Evolutionary conservation across 768 basidiomycete genomes (phyloP), one percentile per base, ranked within the genome.

Genomic region (Phaffia australis): DNA sequence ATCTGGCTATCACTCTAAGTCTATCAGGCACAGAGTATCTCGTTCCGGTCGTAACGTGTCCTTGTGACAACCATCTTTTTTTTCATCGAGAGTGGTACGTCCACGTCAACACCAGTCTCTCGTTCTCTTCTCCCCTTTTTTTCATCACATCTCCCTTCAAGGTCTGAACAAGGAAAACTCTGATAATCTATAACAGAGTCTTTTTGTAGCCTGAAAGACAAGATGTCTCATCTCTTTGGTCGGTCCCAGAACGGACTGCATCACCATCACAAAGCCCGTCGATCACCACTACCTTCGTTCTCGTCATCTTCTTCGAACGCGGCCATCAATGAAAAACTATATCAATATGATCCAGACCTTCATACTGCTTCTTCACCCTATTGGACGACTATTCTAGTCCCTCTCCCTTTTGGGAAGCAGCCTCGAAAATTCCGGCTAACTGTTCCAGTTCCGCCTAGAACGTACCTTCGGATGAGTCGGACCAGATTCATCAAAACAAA

Each of bases 361-460:
- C 35, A 42, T 42, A 76, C 76, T 54, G 79, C 81, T 64, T 81
- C 81, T 23, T 76, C 76, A 29, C 80, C 80, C 69, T 82, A 69
- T 78, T 72, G 68, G 78, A 71, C 71, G 75, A 71, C 83, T 61
- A 75, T 84, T 56, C 79, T 82, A 42, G 71, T 87, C 55, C 81
- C 81, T 49, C 69, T 88, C 51, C 80, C 83, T 56, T 80, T 88
- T 60, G 85, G 86, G 16, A 82, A 62, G 14, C 81, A 76, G 66
- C 78, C 81, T 21, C 84, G 83, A 67, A 78, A 80, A 50, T 72
- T 86, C 19, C 83, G 82, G 19, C 70, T 89, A 58, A 79, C 81
- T 71, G 70, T 85, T 61, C 83, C 83, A 66, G 86, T 87, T 73
- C 79, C 84, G 25, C 75, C 79, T 23, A 82, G 82, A 70, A 72